These are phyloP conservation scores for Crassisporium funariophilum DNA, from an alignment of 768 basidiomycete genomes.

Conservation along the genomic window DNA sequence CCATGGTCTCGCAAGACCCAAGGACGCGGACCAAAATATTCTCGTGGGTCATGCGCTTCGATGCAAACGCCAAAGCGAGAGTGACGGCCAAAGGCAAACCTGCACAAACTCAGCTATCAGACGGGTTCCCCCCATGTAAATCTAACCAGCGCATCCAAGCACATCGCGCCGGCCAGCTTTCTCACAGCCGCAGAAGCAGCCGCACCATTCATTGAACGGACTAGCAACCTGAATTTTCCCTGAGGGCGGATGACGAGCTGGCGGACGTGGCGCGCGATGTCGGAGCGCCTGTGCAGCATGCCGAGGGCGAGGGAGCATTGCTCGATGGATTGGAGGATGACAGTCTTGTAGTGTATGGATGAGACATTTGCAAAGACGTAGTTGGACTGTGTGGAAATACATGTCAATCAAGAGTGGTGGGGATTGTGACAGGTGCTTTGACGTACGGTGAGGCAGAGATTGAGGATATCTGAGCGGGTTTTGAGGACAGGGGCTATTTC, in stretches of 20 bases:
- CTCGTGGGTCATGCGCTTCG: too few species aligned
- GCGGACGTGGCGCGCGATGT: conserved; percentile 69
- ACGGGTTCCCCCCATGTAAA: conserved; percentile 79
- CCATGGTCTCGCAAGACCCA: too few species aligned
- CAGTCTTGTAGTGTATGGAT: conserved; percentile 59
- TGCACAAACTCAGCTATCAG: conserved; percentile 64
- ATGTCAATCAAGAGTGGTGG: not conserved
- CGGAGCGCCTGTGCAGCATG: conserved; percentile 59
- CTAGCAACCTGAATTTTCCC: conserved; percentile 23
- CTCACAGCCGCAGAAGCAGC: conserved; percentile 55
- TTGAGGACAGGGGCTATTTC: conserved; percentile 62
- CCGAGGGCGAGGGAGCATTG: conserved; percentile 66
- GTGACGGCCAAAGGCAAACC: conserved; percentile 71
- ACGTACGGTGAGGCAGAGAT: conserved; percentile 62
- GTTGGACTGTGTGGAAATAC: conserved; percentile 52
- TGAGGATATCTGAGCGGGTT: conserved; percentile 55
- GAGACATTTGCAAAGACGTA: conserved; percentile 53
- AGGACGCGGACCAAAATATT: too few species aligned
- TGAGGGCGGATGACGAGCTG: conserved; percentile 53
- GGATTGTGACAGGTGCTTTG: not conserved
- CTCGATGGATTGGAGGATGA: conserved; percentile 52
- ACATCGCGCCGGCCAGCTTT: conserved; percentile 45
- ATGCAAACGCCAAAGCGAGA: too few species aligned
- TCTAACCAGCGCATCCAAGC: conserved; percentile 62
- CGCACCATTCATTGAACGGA: conserved; percentile 32